phyloP scores from a whole-genome alignment of 1,284 basidiomycete genomes.

The Neonothopanus nambi region DNA sequence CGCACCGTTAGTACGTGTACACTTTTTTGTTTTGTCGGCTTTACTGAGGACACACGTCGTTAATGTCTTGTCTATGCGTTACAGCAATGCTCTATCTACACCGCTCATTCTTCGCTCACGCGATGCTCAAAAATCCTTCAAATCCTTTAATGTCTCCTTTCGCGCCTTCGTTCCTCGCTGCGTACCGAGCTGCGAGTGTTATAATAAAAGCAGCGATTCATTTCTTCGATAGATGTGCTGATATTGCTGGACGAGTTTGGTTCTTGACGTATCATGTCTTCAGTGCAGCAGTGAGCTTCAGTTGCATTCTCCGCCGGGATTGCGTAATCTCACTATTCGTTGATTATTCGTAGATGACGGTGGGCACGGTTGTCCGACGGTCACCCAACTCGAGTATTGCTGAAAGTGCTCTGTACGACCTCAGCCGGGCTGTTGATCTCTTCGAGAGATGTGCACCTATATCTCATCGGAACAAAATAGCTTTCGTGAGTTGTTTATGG shows the following conservation, averaged over 20 bases:
- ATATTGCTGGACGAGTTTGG: conserved; percentile 45
- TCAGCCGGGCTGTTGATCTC: conserved; percentile 40
- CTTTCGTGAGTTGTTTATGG: conserved; percentile 37
- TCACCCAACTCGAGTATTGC: conserved; percentile 45
- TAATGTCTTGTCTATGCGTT: conserved; percentile 2
- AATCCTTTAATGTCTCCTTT: conserved; percentile 48
- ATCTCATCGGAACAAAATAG: conserved; percentile 41
- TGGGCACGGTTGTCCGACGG: conserved; percentile 47
- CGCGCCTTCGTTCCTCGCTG: conserved; percentile 47
- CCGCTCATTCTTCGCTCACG: conserved; percentile 49
- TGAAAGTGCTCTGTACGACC: conserved; percentile 40
- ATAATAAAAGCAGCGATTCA: conserved; percentile 47
- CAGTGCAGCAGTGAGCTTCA: conserved; percentile 40
- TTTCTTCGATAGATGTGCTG: conserved; percentile 43
- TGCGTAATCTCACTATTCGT: neutral
- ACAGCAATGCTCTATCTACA: conserved; percentile 51
- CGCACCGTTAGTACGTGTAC: conserved; percentile 44
- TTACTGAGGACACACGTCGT: neutral
- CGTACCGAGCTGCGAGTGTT: conserved; percentile 45
- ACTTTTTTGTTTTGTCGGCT: neutral
- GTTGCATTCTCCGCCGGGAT: neutral
- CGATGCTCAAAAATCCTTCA: conserved; percentile 44
- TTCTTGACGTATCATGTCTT: conserved; percentile 47
- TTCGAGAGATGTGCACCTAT: conserved; percentile 41
- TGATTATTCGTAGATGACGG: conserved; percentile 39